phyloP scores from a whole-genome alignment of 169 alveolate species.

The Pseudocohnilembus persalinus region DNA sequence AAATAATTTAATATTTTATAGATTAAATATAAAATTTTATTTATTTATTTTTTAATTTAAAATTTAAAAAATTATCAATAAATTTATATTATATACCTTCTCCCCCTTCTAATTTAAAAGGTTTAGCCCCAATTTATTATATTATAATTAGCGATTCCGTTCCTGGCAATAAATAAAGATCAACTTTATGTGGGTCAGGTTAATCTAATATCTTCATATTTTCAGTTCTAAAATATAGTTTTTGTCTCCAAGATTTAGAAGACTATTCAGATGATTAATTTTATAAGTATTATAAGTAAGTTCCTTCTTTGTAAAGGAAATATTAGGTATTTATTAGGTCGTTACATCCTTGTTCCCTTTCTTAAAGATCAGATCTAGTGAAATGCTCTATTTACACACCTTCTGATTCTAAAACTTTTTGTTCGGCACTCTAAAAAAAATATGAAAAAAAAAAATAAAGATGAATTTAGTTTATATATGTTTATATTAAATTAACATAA shows the following conservation, averaged over 20 bases:
- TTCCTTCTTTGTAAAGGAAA: conserved; percentile 40
- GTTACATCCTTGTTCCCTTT: conserved; percentile 43
- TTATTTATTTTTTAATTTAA: not conserved
- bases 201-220: conserved; percentile 16
- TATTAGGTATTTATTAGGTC: conserved; percentile 32
- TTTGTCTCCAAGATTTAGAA: conserved; percentile 45
- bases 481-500: too few relatives aligned
- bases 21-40: not conserved
- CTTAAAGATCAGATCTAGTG: conserved; percentile 39
- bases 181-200: conserved; percentile 12
- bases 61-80: not conserved
- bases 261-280: conserved; percentile 28
- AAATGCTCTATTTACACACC: not conserved
- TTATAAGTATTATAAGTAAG: conserved; percentile 26
- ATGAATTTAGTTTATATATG: too few relatives aligned
- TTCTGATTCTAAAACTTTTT: not conserved
- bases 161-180: conserved; percentile 7
- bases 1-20: too few relatives aligned
- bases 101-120: conserved; percentile 41
- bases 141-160: conserved; percentile 14
- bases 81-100: conserved; percentile 29
- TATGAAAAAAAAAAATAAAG: too few relatives aligned
- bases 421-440: not conserved
- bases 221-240: conserved; percentile 20
- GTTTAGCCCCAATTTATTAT: conserved; percentile 20